Evolutionary conservation across 306 rosid species (phyloP).

Genomic region (Pterocarpus santalinus): DNA sequence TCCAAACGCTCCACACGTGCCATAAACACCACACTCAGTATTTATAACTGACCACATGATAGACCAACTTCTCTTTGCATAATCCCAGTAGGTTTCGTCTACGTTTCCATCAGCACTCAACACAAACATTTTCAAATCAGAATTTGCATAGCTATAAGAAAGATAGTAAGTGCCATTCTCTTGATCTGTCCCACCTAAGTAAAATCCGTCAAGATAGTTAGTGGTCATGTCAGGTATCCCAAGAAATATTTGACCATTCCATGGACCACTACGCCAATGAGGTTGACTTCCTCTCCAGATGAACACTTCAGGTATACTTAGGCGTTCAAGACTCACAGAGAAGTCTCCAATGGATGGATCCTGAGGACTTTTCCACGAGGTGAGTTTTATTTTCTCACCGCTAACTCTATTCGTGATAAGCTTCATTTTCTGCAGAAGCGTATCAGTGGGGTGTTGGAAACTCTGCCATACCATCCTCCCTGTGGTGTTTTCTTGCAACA

Average conservation of each 20-base stretch:
- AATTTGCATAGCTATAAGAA: neutral
- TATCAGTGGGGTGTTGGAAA: constrained; percentile 48
- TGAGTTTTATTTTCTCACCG: constrained; percentile 13
- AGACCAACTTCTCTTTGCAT: neutral
- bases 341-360: constrained; percentile 53
- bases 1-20: constrained; percentile 52
- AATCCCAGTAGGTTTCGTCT: neutral
- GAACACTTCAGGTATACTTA: constrained; percentile 41
- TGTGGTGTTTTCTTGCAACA: constrained; percentile 35
- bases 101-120: constrained; percentile 22
- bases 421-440: constrained; percentile 36
- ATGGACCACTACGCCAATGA: constrained; percentile 55
- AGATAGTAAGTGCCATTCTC: constrained; percentile 40
- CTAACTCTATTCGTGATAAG: constrained; percentile 17
- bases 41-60: neutral
- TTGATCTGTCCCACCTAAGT: neutral
- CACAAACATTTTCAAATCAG: neutral
- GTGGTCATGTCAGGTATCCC: constrained; percentile 45
- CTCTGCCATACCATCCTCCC: constrained; percentile 50
- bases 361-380: constrained; percentile 48
- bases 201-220: constrained; percentile 35
- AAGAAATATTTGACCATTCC: constrained; percentile 48
- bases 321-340: constrained; percentile 5
- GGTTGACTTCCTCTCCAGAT: constrained; percentile 48
- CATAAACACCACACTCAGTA: constrained; percentile 43